Base-by-base conservation (phyloP, 2,329 filamentous ascomycete species). In the Drechslera avenae region DNA sequence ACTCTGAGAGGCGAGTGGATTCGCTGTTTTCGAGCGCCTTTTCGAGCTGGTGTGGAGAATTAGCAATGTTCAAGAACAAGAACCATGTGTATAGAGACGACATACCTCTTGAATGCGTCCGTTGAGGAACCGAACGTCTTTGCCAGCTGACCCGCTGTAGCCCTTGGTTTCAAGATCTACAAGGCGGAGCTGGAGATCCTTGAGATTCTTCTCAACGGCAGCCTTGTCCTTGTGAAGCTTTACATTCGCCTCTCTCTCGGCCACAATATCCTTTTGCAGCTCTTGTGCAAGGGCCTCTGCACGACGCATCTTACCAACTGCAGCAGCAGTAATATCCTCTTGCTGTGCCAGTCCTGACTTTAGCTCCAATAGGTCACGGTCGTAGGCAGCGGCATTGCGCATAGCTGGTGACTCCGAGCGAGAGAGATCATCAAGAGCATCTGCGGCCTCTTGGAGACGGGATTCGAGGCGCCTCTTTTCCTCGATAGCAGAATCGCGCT, bases 131-230 rank as follows among this genome's bases (percentile, higher is more conserved):
- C 94, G 89, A 62, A 97, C 90, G 75, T 97, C 93, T 66, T 96
- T 91, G 73, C 92, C 96, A 18, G 90, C 90, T 59, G 88, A 95
- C 16, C 92, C 94, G 36, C 63, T 70, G 76, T 96, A 97, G 45
- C 92, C 91, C 79, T 97, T 97, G 35, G 94, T 97, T 78, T 99
- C 93, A 7, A 97, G 81, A 71, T 97, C 94, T 44, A 99, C 88
- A 48, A 96, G 85, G 68, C 86, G 86, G 45, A 97, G 83, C 74
- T 97, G 93, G 19, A 93, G 81, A 73, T 99, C 93, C 73, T 92
- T 96, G 42, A 96, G 80, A 46, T 84, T 85, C 79, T 96, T 97
- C 78, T 97, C 94, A 34, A 99, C 79, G 0, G 83, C 83, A 3
- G 89, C 90, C 78, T 97, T 97, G 61, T 96, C 90, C 71, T 92